Evolutionary conservation across 2,329 filamentous ascomycete species (phyloP).

Genomic region (Aspergillus awamori): DNA sequence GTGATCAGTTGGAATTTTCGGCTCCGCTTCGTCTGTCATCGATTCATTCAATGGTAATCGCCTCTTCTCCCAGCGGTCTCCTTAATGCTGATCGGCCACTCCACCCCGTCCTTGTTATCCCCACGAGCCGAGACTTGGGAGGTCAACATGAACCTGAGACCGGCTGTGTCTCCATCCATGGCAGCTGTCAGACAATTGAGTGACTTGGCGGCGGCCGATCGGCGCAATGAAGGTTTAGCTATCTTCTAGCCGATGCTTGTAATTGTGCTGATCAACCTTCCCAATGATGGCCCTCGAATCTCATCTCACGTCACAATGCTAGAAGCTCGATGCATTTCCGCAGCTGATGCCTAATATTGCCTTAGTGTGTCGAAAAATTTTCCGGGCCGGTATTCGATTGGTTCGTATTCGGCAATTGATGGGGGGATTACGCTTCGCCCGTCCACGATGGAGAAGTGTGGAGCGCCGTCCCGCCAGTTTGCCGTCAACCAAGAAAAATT

Average conservation of each 20-base stretch:
- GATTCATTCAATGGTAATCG: not conserved
- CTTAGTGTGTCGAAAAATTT: not conserved
- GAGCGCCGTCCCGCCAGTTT: not conserved
- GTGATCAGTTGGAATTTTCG: not conserved
- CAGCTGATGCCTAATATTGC: not conserved
- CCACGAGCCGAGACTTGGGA: not conserved
- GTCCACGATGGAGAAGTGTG: not conserved
- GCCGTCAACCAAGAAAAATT: not conserved
- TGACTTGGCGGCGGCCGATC: not conserved
- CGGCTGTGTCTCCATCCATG: not conserved
- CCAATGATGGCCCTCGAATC: not conserved
- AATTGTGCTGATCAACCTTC: not conserved
- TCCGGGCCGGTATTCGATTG: not conserved
- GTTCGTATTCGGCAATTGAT: not conserved
- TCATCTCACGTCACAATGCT: slow-evolving; percentile 1
- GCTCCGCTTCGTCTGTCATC: not conserved
- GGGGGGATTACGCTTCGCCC: not conserved
- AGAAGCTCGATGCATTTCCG: not conserved
- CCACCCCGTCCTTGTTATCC: not conserved
- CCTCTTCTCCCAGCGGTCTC: not conserved
- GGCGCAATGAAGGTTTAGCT: not conserved
- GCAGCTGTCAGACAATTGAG: not conserved
- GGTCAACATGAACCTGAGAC: not conserved
- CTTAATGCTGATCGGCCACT: not conserved
- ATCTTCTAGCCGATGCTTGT: not conserved